Conservation (phyloP, 805 yeast species). For the Saturnispora serradocipensis region DNA sequence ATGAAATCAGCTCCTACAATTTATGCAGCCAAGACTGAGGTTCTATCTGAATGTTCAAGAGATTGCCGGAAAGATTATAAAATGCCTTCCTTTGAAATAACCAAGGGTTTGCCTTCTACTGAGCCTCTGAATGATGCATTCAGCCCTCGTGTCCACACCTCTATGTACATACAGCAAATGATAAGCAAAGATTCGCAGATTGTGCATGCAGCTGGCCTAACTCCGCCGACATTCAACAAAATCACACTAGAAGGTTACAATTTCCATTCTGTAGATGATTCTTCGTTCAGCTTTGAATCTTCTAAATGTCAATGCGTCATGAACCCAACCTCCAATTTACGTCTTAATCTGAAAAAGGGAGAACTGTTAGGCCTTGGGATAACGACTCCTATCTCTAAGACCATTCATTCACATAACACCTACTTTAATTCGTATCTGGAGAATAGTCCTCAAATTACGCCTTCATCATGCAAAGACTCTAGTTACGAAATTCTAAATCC, state of each 20-base stretch:
- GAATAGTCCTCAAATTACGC: neutral
- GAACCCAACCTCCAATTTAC: neutral
- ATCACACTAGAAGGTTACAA: neutral
- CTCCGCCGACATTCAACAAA: neutral
- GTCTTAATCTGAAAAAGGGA: neutral
- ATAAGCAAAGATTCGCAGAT: neutral
- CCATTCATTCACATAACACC: neutral
- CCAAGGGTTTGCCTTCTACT: neutral
- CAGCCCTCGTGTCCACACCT: constrained; percentile 1
- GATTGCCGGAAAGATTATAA: neutral
- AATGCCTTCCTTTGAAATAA: neutral
- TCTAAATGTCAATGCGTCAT: neutral
- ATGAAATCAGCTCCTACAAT: neutral
- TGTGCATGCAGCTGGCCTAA: neutral
- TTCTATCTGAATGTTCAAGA: neutral
- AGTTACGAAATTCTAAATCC: neutral
- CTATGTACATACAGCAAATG: constrained; percentile 1
- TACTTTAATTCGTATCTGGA: neutral
- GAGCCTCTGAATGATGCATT: neutral
- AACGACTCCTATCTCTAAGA: neutral
- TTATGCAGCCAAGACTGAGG: neutral
- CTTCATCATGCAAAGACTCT: neutral
- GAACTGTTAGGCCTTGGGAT: neutral
- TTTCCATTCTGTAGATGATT: neutral
- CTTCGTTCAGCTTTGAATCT: neutral